Percentiles rank a stretch among this genome's conserved stretches.
Evolutionary conservation across 805 yeast species (phyloP).

Genomic region (Ogataea ganodermae): DNA sequence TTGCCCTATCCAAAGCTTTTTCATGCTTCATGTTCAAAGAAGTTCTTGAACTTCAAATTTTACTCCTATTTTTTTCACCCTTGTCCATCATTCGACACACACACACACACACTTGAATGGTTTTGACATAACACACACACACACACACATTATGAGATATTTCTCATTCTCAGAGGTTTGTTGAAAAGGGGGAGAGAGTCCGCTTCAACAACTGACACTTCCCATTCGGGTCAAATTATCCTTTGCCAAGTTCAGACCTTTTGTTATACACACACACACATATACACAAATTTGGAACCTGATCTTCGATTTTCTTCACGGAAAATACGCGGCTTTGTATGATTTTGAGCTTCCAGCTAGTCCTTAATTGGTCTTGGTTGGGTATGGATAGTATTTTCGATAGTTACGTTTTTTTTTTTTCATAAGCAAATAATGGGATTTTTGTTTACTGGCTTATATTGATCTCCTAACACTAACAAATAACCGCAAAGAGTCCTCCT

Average conservation of each 20-base stretch:
- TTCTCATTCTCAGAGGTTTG: conserved; percentile 10
- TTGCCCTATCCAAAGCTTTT: neutral
- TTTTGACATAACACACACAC: conserved; percentile 16
- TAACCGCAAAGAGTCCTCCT: neutral
- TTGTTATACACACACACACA: conserved; percentile 1
- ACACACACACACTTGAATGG: conserved; percentile 12
- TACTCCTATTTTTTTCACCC: neutral
- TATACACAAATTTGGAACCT: neutral
- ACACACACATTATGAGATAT: conserved; percentile 15
- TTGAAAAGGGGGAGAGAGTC: conserved; percentile 26
- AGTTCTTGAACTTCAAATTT: too few relatives aligned
- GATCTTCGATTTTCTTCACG: neutral
- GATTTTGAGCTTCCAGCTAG: conserved; percentile 7
- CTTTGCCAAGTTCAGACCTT: neutral
- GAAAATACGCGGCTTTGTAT: neutral
- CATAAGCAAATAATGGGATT: conserved; percentile 4
- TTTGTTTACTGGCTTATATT: conserved; percentile 5
- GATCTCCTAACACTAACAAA: neutral
- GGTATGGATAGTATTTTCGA: conserved; percentile 3
- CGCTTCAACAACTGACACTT: conserved; percentile 10
- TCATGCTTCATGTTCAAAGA: too few relatives aligned
- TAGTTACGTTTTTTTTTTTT: conserved; percentile 4
- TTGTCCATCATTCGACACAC: conserved; percentile 5
- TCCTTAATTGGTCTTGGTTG: conserved; percentile 17
- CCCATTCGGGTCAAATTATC: neutral